phyloP scores from a whole-genome alignment of 345 rosid genomes.

The Brassica carinata region DNA sequence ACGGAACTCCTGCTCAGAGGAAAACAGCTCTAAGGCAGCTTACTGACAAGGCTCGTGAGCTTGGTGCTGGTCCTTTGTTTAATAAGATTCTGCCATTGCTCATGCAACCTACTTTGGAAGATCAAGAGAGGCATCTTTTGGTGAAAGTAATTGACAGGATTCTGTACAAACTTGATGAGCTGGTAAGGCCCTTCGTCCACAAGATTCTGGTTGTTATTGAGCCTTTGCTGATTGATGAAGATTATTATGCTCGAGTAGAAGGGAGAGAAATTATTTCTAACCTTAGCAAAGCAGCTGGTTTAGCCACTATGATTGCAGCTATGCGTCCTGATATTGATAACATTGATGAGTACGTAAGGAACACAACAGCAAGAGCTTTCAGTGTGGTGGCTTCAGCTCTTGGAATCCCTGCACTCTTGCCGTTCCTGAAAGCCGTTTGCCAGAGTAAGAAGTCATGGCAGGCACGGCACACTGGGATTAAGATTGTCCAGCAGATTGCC shows the following conservation, averaged over 20 bases:
- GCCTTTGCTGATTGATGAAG: conserved; percentile 98
- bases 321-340: conserved; percentile 99
- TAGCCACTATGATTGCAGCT: conserved; percentile 99
- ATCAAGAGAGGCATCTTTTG: conserved; percentile 98
- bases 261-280: conserved; percentile 99
- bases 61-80: conserved; percentile 96
- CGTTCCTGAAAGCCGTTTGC: conserved; percentile 96
- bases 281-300: conserved; percentile 96
- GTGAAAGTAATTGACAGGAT: conserved; percentile 97
- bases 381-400: conserved; percentile 99
- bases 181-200: conserved; percentile 96
- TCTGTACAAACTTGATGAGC: conserved; percentile 89
- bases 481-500: conserved; percentile 99
- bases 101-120: conserved; percentile 98
- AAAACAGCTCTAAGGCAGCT: conserved; percentile 97
- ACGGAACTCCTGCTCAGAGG: conserved; percentile 98
- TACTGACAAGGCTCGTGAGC: conserved; percentile 95
- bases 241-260: conserved; percentile 98
- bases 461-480: conserved; percentile 99
- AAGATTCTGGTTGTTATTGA: conserved; percentile 99
- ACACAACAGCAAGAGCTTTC: conserved; percentile 99
- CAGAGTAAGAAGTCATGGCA: conserved; percentile 99
- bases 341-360: conserved; percentile 96
- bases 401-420: conserved; percentile 91
- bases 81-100: conserved; percentile 86